phyloP scores from a whole-genome alignment of 2,329 filamentous ascomycete genomes.

The Exophiala spinifera region DNA sequence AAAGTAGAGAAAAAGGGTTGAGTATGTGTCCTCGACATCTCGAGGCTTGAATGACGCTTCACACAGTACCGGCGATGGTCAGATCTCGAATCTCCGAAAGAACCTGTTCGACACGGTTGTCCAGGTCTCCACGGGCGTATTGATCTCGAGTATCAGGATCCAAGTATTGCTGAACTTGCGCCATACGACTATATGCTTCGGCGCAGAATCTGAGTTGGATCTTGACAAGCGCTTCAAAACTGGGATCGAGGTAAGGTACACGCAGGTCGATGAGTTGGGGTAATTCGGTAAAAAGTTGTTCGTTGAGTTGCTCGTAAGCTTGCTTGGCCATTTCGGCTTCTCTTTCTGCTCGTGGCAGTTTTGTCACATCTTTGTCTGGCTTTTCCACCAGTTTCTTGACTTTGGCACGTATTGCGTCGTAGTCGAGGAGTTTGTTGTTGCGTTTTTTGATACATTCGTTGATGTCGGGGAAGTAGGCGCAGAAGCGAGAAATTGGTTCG shows the following conservation, averaged over 20 bases:
- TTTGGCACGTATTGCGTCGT: slow-evolving; percentile 90
- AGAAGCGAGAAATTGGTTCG: slow-evolving; percentile 93
- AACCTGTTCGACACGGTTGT: slow-evolving; percentile 89
- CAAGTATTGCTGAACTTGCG: slow-evolving; percentile 97
- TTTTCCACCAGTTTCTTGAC: slow-evolving; percentile 98
- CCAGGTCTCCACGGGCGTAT: slow-evolving; percentile 89
- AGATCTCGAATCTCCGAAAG: slow-evolving; percentile 94
- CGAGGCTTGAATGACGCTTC: neutral
- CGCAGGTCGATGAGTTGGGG: slow-evolving; percentile 95
- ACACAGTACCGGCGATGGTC: slow-evolving; percentile 79
- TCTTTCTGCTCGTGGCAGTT: slow-evolving; percentile 92
- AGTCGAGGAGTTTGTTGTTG: slow-evolving; percentile 96
- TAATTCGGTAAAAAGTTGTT: slow-evolving; percentile 87
- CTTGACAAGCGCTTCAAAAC: slow-evolving; percentile 96
- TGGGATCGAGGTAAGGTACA: slow-evolving; percentile 94
- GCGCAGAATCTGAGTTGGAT: slow-evolving; percentile 97
- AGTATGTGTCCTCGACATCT: too few species aligned
- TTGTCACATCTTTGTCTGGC: slow-evolving; percentile 96
- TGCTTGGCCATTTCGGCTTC: slow-evolving; percentile 91
- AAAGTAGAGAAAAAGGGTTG: neutral
- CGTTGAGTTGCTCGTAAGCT: slow-evolving; percentile 94
- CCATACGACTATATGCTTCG: slow-evolving; percentile 96
- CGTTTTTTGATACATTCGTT: slow-evolving; percentile 99
- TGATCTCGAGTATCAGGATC: slow-evolving; percentile 94
- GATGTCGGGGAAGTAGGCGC: slow-evolving; percentile 97